Base-by-base conservation (phyloP, 352 stramenopile species). In the Phytophthora pistaciae region DNA sequence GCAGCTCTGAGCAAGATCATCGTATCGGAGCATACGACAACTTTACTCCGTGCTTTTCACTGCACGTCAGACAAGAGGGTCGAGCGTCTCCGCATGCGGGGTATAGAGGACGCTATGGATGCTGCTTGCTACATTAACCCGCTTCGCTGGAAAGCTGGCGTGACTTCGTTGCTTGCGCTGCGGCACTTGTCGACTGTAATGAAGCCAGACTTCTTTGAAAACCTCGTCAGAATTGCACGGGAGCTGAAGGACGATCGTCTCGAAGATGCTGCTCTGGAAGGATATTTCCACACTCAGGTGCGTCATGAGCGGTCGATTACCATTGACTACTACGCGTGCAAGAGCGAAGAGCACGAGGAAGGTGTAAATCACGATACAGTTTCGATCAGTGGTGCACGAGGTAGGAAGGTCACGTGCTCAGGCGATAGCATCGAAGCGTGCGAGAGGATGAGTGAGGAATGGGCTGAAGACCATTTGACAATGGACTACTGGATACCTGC, bases 401-500 rank as follows among this genome's bases (percentile, higher is more conserved):
- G 5, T 8, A 33, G 29, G 29, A 33, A 9, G 29, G 29, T 33
- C 29, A 9, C 29, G 29, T 33, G 29, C 29, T 8, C 29, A 33
- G 29, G 5, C 29, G 29, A 33, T 33, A 33, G 29, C 29, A 9
- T 9, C 29, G 29, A 33, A 33, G 29, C 18, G 55, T 70, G 63
- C 9, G 3, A 20, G 14, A 27, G 46, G 23, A 56, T 58, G 44
- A 66, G 74, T 64, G n/a, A 60, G 36, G 50, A 5, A 2, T 73
- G 70, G 64, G 60, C 64, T 11, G 25, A 2, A 36, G 60, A 66
- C 2, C 48, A 59, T n/a, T 60, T 20, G 44, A 11, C 20, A 27
- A 73, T 74, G 70, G 59, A 73, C 38, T 77, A 73, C 64, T 72
- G 58, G 64, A 69, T 66, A 38, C 59, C 64, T 1, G 38, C 16